Conservation (phyloP, 2,329 filamentous ascomycete genomes). For the Kalmusia sp. region DNA sequence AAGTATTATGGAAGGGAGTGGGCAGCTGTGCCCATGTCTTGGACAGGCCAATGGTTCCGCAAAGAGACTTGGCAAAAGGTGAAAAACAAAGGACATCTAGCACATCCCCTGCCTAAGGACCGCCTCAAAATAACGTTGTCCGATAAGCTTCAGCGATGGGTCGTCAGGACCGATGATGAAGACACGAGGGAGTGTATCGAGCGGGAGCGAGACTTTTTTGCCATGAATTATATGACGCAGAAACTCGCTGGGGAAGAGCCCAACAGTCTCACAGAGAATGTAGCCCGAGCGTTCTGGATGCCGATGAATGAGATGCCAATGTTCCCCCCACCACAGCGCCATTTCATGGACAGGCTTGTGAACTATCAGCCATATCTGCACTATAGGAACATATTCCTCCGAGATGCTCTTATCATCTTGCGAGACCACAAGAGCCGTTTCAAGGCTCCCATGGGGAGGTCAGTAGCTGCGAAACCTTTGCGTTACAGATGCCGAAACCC, state of each 20-base stretch:
- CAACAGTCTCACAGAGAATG: too few relatives aligned
- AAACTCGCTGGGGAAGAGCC: not conserved
- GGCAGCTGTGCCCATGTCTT: conserved; percentile 39
- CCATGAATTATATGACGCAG: not conserved
- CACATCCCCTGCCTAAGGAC: conserved; percentile 25
- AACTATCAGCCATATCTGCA: not conserved
- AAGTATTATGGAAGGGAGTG: conserved; percentile 36
- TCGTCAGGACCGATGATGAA: conserved; percentile 22
- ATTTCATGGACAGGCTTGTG: not conserved
- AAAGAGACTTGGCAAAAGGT: conserved; percentile 39
- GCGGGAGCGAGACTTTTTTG: conserved; percentile 11
- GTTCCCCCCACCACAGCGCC: not conserved
- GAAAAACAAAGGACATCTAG: conserved; percentile 25
- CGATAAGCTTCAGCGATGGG: conserved; percentile 19
- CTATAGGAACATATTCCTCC: too few relatives aligned
- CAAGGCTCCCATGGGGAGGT: not conserved
- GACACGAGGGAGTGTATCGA: conserved; percentile 21
- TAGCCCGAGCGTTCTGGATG: not conserved
- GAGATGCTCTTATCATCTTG: too few relatives aligned
- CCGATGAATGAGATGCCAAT: not conserved
- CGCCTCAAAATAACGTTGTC: conserved; percentile 34
- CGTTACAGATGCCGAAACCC: too few relatives aligned
- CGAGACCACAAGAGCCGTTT: not conserved
- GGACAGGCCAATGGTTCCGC: conserved; percentile 46
- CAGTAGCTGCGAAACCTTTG: not conserved